Evolutionary conservation across 2,329 filamentous ascomycete species (phyloP).

Genomic region (Xylaria sp.): DNA sequence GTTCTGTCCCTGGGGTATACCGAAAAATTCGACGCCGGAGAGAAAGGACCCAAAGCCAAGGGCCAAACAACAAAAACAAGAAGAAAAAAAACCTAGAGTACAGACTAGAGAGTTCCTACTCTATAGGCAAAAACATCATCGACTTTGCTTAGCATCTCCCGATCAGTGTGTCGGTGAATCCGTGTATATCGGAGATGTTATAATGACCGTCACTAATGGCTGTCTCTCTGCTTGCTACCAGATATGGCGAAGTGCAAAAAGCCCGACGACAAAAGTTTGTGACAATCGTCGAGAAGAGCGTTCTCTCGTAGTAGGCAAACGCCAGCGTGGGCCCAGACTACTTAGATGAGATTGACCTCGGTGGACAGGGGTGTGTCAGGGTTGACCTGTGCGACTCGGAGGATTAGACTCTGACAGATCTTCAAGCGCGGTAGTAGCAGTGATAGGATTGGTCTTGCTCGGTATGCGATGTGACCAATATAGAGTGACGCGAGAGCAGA

Average conservation of each 20-base stretch:
- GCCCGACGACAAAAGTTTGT: background rate
- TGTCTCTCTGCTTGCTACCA: background rate
- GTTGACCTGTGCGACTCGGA: conserved; percentile 29
- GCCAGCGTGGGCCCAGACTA: background rate
- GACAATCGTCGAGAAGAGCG: conserved; percentile 5
- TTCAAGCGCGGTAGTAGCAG: background rate
- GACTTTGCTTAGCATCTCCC: background rate
- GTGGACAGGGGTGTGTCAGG: conserved; percentile 40
- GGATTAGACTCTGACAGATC: conserved; percentile 23
- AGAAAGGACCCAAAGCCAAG: conserved; percentile 3
- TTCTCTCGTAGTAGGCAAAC: background rate
- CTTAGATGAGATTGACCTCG: conserved; percentile 42
- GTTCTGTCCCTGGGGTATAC: conserved; percentile 16
- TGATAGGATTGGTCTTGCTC: background rate
- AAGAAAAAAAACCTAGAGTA: conserved; percentile 8
- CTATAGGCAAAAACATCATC: background rate
- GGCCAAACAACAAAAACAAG: background rate
- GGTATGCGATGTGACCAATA: background rate
- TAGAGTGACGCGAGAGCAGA: background rate
- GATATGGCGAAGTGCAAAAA: background rate
- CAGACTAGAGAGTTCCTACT: conserved; percentile 1
- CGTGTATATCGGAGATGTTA: background rate
- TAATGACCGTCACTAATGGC: background rate
- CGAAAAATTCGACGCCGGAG: conserved; percentile 15
- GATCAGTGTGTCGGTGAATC: background rate